phyloP scores from a whole-genome alignment of 2,329 filamentous ascomycete species.

The Neonectria ditissima region DNA sequence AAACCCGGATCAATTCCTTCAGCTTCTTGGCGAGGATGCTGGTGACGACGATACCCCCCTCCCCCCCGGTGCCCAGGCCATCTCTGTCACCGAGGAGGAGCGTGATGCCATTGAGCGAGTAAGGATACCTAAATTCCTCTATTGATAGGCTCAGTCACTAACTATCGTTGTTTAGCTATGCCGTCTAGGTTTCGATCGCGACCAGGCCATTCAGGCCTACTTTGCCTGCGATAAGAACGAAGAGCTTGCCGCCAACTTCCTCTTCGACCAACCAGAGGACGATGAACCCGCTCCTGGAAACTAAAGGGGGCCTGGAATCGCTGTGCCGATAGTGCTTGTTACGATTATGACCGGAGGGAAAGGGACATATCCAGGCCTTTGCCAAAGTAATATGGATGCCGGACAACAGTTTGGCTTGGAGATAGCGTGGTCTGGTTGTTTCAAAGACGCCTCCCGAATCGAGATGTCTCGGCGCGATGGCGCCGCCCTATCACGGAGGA shows the following conservation, averaged over 20 bases:
- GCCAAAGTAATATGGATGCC: constrained; percentile 41
- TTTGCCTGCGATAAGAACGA: constrained; percentile 99
- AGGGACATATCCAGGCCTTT: constrained; percentile 38
- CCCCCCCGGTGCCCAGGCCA: constrained; percentile 88
- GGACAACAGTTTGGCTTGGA: constrained; percentile 35
- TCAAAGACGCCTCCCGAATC: constrained; percentile 30
- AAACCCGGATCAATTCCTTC: constrained; percentile 93
- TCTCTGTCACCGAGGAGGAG: constrained; percentile 95
- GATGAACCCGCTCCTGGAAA: constrained; percentile 68
- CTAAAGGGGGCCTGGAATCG: constrained; percentile 32
- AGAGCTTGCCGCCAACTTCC: constrained; percentile 96
- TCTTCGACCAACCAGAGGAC: constrained; percentile 97
- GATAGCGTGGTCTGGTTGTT: constrained; percentile 34
- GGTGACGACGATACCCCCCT: constrained; percentile 82
- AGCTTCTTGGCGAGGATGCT: constrained; percentile 87
- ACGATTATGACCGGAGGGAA: constrained; percentile 44
- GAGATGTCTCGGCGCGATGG: constrained; percentile 33
- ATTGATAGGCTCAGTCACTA: constrained; percentile 46
- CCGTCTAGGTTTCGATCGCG: constrained; percentile 90
- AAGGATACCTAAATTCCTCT: constrained; percentile 46
- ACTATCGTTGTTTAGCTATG: constrained; percentile 72
- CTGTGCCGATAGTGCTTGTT: constrained; percentile 42
- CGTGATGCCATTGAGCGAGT: constrained; percentile 96
- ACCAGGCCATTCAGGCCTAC: constrained; percentile 96
- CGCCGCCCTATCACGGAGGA: constrained; percentile 31